Base-by-base conservation (phyloP, 305 asterid genomes). In the Plantago rigida region DNA sequence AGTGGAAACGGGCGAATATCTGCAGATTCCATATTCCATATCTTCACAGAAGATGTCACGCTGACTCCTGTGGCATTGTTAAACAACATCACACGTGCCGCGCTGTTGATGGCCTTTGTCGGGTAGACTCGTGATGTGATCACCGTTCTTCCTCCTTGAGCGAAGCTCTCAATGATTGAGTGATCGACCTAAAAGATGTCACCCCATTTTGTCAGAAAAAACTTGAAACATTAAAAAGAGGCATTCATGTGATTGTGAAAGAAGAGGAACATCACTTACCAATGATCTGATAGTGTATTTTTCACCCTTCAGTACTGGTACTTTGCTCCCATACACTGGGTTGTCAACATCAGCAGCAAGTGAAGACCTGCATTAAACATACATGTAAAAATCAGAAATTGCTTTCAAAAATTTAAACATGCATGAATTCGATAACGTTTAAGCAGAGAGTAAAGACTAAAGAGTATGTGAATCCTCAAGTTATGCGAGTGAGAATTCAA, bases 131-230 rank as follows among this genome's bases (percentile, higher is more conserved):
- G 61, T 5, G 99, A 92, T 4, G 96, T 78, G 29, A 92, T 83
- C 3, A 86, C 96, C 31, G 78, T 71, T 71, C 97, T 78, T 48
- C 96, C 97, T 45, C 95, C 97, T 71, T 88, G 99, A 7, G 81
- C 96, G 64, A 83, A 92, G 82, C 96, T 86, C 81, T 92, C 99
- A 3, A 86, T 79, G 9, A 84, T 83, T 9, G 99, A 92, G 65
- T 92, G 99, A 71, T 92, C 99, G 14, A 85, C 96, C 98, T 84
- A 68, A 51, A 26, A 14, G 5, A 31, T 3, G 10, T 56, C 19
- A 56, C 4, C 19, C 19, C 19, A 17, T 17, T 17, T 17, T 17
- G 19, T 17, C 19, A 17, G 19, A 17, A 17, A 0, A 17, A 17
- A 17, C 19, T 17, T 17, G 19, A 17, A 17, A 17, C 19, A 0